Evolutionary conservation across 768 basidiomycete species (phyloP).

Genomic region (Pleurotus platypus): DNA sequence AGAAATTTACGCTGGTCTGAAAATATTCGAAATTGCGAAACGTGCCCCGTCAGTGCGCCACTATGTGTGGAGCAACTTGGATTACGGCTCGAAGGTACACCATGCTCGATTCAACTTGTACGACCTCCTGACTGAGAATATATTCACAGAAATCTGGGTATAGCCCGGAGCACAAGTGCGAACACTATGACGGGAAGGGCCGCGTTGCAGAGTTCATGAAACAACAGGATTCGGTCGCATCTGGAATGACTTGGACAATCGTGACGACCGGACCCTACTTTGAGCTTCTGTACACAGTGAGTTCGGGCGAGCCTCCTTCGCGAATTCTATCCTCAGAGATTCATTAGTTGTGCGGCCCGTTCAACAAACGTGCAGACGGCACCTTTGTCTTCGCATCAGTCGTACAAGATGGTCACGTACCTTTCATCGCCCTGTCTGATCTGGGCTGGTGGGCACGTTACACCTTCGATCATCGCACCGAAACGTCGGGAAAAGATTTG

Average conservation of each 20-base stretch:
- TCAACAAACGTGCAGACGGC: constrained; percentile 33
- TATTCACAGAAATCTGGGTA: constrained; percentile 17
- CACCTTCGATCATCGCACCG: constrained; percentile 30
- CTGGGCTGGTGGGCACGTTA: constrained; percentile 38
- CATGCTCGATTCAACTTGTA: background rate
- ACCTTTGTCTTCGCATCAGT: constrained; percentile 36
- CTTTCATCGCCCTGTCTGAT: constrained; percentile 35
- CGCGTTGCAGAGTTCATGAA: constrained; percentile 35
- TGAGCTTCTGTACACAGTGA: constrained; percentile 36
- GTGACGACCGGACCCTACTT: constrained; percentile 37
- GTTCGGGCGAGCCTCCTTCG: constrained; percentile 8
- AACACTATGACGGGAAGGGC: constrained; percentile 39
- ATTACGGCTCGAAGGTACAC: constrained; percentile 35
- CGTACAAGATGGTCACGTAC: constrained; percentile 29
- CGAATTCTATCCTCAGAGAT: background rate
- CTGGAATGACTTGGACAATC: constrained; percentile 29
- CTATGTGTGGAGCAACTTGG: constrained; percentile 38
- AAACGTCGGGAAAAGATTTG: constrained; percentile 32
- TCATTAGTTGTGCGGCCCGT: constrained; percentile 26
- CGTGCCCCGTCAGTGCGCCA: constrained; percentile 28
- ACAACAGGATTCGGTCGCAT: constrained; percentile 26
- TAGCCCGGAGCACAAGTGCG: constrained; percentile 28
- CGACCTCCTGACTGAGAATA: background rate
- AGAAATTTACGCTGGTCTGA: constrained; percentile 35
- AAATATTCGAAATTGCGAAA: constrained; percentile 38